Base-by-base conservation (phyloP, 345 rosid genomes). In the Dipteronia dyeriana region DNA sequence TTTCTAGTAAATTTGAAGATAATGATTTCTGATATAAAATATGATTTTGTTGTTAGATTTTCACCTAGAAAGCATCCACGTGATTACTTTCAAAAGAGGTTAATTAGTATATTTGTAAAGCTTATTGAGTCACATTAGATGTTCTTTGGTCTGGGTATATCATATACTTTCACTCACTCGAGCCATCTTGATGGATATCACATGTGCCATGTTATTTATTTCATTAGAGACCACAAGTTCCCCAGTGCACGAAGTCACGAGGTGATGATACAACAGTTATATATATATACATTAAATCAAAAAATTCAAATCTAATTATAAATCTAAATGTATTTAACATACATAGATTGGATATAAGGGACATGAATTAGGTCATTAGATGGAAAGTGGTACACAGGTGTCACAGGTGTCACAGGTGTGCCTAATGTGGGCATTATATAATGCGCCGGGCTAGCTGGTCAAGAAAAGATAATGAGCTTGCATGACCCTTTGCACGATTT, bases 301-400 rank as follows among this genome's bases (percentile, higher is more conserved):
- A 41, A 41, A 41, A 41, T 41, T 41, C 45, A 7, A 41, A 7
- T 41, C 7, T 41, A 41, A 41, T 41, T 41, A 41, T 41, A 41
- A 41, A 41, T 41, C 2, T 7, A 7, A 41, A 41, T 41, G 10
- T 41, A 41, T 8, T 41, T 41, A 41, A 41, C 45, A 41, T 41
- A 26, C 1, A 26, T 26, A 38, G 41, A 0, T 38, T 2, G 41
- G 45, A 31, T 56, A n/a, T 57, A 57, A 47, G 51, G 20, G 66
- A 39, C 75, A 59, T 39, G 53, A 10, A 23, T 73, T 59, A 41
- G 75, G 66, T 41, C 38, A 59, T 6, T n/a, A 57, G 62, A 22
- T 57, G 3, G 62, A n/a, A 49, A 49, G 5, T 49, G 54, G 54
- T 14, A 12, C 54, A 49, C 54, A 49, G 54, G 54, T 49, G 38